Evolutionary conservation across 1,139 yeast species (phyloP), one percentile per base, ranked within the genome.

Genomic region (Debaryomyces nepalensis): DNA sequence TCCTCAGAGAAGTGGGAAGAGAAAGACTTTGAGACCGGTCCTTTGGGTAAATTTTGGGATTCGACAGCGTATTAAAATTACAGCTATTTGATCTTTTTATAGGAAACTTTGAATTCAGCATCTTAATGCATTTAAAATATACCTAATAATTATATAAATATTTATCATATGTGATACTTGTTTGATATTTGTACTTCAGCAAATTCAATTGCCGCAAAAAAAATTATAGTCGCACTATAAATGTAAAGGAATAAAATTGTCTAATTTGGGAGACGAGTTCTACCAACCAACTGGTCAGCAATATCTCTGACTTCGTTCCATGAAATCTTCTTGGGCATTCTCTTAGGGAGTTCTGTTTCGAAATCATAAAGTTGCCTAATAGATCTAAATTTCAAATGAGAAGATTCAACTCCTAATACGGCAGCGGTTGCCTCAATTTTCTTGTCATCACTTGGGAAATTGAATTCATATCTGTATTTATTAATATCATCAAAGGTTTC

Each of bases 281-380:
- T 79, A 39, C 96, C 96, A 34, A 86, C 96, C 62, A 91, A 75
- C 63, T 83, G 84, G 68, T 90, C 96, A 45, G 95, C 88, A 58
- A 87, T 79, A 40, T 82, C 84, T 59, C 95, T 78, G 44, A 84
- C 70, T 34, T 72, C 73, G 42, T 75, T 72, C 99, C 99, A 93
- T 65, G 87, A 89, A 37, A 90, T 84, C 49, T 75, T 73, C 73
- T 87, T 90, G 51, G 98, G 97, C 81, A 93, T 84, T 73, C 99
- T 85, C 63, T 72, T 81, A 20, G 69, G 73, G 40, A 86, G 66
- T 53, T 87, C 89, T 14, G 99, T 89, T 64, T 93, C 98, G 57
- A 73, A 83, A 60, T 89, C 95, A 68, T 86, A 90, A 53, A 93
- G 75, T 48, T 78, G 79, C 58, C 87, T 77, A 45, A 93, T 77